A percentile compares a stretch with the other conserved stretches of the same genome.
phyloP scores from a whole-genome alignment of 371 early-diverging fungal genomes.

The Cokeromyces recurvatus region DNA sequence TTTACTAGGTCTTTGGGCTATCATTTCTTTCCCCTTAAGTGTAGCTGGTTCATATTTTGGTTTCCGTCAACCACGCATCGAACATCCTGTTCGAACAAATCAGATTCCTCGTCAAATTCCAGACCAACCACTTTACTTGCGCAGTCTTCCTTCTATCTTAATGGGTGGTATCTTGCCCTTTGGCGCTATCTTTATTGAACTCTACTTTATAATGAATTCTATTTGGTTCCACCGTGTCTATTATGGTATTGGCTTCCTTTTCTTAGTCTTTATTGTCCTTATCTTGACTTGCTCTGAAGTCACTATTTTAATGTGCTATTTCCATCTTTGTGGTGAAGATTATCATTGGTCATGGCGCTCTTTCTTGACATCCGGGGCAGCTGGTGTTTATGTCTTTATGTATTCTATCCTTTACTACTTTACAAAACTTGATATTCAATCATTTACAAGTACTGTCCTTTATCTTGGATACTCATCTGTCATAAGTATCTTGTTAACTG shows the following conservation, averaged over 20 bases:
- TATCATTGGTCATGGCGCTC: constrained; percentile 96
- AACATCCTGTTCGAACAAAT: constrained; percentile 88
- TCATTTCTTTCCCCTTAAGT: constrained; percentile 85
- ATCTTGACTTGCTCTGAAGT: constrained; percentile 82
- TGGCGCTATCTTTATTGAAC: constrained; percentile 85
- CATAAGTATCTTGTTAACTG: constrained; percentile 68
- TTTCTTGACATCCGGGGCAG: constrained; percentile 84
- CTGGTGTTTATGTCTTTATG: constrained; percentile 84
- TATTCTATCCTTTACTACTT: constrained; percentile 81
- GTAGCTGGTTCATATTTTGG: constrained; percentile 92
- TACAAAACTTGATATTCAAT: constrained; percentile 65
- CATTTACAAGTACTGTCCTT: constrained; percentile 73
- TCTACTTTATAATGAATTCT: constrained; percentile 88
- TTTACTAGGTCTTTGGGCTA: constrained; percentile 81
- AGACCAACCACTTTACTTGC: constrained; percentile 71
- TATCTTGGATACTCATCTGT: constrained; percentile 92
- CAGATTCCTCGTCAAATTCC: constrained; percentile 93
- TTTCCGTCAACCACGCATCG: constrained; percentile 78
- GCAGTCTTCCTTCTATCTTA: constrained; percentile 65
- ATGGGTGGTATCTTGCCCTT: constrained; percentile 89
- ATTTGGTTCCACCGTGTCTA: constrained; percentile 90
- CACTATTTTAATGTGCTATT: constrained; percentile 84
- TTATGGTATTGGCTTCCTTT: constrained; percentile 85
- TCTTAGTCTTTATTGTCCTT: constrained; percentile 78
- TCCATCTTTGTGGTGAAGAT: constrained; percentile 90